Base-by-base conservation (phyloP, 306 rosid genomes). In the Quercus engelmannii region DNA sequence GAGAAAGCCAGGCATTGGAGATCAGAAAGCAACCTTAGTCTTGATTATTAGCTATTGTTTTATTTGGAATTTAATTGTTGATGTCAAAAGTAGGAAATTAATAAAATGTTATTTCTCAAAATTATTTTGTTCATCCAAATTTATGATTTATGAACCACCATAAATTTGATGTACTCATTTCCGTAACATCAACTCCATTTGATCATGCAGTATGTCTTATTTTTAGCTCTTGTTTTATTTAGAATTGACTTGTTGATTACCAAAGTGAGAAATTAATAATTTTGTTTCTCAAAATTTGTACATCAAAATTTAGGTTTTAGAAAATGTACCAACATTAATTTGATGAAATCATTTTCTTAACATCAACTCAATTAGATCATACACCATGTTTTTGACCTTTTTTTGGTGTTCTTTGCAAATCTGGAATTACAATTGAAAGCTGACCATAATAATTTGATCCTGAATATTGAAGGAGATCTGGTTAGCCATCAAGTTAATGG, bases 1-100 rank as follows among this genome's bases (percentile, higher is more conserved):
- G 99, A 93, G 90, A 95, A 93, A 72, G 99, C 98, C 19, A 90
- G 87, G 82, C 92, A 95, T 9, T 93, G 99, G 99, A 93, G 82
- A 26, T 95, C 99, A 74, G 82, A 88, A 59, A 87, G 86, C 79
- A 83, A 65, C 46, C n/a, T 75, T 63, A 33, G 69, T 38, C 89
- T 83, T 79, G 96, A 83, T 3, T 83, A 82, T 76, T 85, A 63
- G 75, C 8, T 74, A 54, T 26, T 43, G 74, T 75, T 9, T 21
- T 55, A 5, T 79, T 51, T 46, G 52, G 56, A 25, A 67, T 76
- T 77, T 19, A 38, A 79, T 79, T 55, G 65, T 79, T 55, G 70
- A 46, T 75, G 74, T 64, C 55, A 56, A 11, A 25, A 68, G 67
- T 43, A 71, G 62, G 19, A 58, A 18, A 25, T 38, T 43, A 35